phyloP scores from a whole-genome alignment of 2,329 filamentous ascomycete genomes.

The Pseudogymnoascus destructans region DNA sequence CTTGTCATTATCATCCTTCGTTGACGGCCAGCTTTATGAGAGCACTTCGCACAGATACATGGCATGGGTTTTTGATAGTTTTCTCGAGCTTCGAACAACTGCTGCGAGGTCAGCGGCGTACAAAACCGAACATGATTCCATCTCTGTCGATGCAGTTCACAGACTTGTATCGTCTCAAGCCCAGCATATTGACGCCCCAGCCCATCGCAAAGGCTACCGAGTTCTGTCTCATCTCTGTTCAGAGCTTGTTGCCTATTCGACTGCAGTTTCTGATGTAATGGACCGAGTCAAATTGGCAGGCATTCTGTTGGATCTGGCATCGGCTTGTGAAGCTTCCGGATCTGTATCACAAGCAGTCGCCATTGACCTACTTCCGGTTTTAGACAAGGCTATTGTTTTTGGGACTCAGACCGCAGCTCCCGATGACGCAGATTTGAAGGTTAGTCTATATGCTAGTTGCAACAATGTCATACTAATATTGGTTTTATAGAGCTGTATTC shows the following conservation, averaged over 20 bases:
- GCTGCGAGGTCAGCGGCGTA: slow-evolving; percentile 12
- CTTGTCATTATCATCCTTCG: slow-evolving; percentile 20
- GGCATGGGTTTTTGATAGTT: slow-evolving; percentile 24
- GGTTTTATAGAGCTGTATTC: slow-evolving; percentile 14
- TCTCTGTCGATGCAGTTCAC: slow-evolving; percentile 17
- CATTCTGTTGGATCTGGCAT: slow-evolving; percentile 19
- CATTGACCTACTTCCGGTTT: slow-evolving; percentile 18
- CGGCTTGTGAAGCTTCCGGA: slow-evolving; percentile 18
- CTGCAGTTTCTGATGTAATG: slow-evolving; percentile 14
- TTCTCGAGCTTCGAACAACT: slow-evolving; percentile 18
- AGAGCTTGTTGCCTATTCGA: slow-evolving; percentile 17
- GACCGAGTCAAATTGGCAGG: slow-evolving; percentile 15
- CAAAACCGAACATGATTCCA: neutral
- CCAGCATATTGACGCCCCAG: slow-evolving; percentile 14
- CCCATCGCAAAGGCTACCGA: slow-evolving; percentile 24
- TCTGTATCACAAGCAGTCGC: slow-evolving; percentile 16
- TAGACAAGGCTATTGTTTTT: neutral
- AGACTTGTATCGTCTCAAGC: slow-evolving; percentile 18
- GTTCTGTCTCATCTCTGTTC: slow-evolving; percentile 21
- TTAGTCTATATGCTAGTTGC: neutral
- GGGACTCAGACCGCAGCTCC: neutral
- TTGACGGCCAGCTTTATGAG: slow-evolving; percentile 23
- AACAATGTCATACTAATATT: neutral
- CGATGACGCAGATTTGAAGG: slow-evolving; percentile 4
- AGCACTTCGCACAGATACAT: slow-evolving; percentile 18